These are phyloP conservation scores for Trichoderma sp. DNA, from an alignment of 2,329 filamentous ascomycete genomes.

Conservation along the genomic window DNA sequence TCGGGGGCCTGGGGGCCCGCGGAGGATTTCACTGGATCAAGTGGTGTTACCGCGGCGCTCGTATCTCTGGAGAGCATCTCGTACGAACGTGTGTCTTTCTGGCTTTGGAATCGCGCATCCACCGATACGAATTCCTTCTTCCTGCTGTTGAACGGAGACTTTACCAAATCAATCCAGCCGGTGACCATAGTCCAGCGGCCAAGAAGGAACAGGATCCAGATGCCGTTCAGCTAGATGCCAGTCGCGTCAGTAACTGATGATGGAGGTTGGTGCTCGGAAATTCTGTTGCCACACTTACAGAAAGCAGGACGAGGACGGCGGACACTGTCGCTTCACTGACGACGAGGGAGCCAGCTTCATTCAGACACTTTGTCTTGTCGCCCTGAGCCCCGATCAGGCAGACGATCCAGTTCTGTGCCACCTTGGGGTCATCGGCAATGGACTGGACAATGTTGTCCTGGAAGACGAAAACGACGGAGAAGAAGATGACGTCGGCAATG, in stretches of 20 bases:
- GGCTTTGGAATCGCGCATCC: constrained; percentile 68
- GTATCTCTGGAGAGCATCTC: constrained; percentile 73
- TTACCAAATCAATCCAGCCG: constrained; percentile 75
- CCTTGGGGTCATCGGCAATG: constrained; percentile 54
- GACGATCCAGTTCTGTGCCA: constrained; percentile 65
- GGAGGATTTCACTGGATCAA: constrained; percentile 45
- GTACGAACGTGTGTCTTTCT: constrained; percentile 70
- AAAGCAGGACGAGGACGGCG: constrained; percentile 79
- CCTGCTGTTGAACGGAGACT: constrained; percentile 49
- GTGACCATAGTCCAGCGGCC: constrained; percentile 81
- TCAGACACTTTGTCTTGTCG: constrained; percentile 68
- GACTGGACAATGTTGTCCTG: constrained; percentile 73
- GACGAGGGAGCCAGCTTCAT: constrained; percentile 61
- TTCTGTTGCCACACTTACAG: constrained; percentile 55
- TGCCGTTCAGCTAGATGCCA: constrained; percentile 68
- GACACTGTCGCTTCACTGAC: constrained; percentile 76
- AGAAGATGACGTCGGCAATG: constrained; percentile 88
- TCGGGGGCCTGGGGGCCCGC: constrained; percentile 54
- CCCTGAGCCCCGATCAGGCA: constrained; percentile 64
- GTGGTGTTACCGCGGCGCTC: constrained; percentile 57
- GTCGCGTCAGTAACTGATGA: constrained; percentile 34
- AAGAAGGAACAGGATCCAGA: constrained; percentile 82
- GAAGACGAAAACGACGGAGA: constrained; percentile 86
- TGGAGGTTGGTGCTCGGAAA: not conserved
- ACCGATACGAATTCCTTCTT: constrained; percentile 86